Conservation (phyloP, 2,329 filamentous ascomycete genomes). For the Fusarium drepaniforme region DNA sequence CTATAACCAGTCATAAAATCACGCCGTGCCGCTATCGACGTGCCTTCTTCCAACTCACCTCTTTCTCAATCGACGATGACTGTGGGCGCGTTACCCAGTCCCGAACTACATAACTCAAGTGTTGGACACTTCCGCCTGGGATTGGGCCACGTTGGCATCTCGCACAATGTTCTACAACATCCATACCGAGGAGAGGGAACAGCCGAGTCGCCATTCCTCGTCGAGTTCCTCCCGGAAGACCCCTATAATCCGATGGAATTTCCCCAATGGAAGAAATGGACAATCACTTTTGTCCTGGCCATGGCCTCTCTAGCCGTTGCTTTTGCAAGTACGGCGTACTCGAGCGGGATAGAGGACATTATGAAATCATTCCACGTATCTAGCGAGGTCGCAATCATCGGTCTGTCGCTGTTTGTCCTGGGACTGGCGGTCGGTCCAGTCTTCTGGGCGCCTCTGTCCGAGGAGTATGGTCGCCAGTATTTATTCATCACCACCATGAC, state of each 20-base stretch:
- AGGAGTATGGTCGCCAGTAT: constrained; percentile 76
- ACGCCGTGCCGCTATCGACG: neutral
- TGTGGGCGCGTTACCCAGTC: neutral
- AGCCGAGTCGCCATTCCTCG: neutral
- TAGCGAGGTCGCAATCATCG: constrained; percentile 23
- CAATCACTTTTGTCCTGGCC: neutral
- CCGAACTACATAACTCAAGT: neutral
- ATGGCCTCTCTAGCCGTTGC: neutral
- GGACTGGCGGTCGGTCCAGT: constrained; percentile 74
- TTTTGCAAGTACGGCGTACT: neutral
- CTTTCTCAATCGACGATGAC: neutral
- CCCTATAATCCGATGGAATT: neutral
- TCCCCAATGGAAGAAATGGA: constrained; percentile 2
- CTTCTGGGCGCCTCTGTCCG: constrained; percentile 79
- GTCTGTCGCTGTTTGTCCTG: constrained; percentile 35
- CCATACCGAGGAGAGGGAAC: neutral
- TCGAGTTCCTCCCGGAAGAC: neutral
- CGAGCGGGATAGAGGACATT: neutral
- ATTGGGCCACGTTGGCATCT: neutral
- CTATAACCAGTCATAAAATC: neutral
- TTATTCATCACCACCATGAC: constrained; percentile 68
- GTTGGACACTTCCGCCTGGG: neutral
- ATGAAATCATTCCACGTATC: constrained; percentile 13
- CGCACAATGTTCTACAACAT: neutral
- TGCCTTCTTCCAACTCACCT: neutral